Evolutionary conservation across 768 basidiomycete species (phyloP).

Genomic region (Tricholoma sp.): DNA sequence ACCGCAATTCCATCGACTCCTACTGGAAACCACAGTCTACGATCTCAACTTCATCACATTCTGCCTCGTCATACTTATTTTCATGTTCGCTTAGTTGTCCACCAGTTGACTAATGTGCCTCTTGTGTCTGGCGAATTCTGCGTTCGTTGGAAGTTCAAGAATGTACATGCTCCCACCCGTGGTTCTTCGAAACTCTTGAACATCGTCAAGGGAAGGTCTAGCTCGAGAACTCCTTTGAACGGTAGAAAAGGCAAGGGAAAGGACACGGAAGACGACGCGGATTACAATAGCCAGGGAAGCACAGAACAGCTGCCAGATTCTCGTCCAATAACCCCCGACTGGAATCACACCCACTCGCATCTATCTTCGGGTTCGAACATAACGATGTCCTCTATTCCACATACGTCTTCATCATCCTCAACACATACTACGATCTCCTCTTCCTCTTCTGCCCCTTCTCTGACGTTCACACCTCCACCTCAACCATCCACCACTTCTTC

Average conservation of each 20-base stretch:
- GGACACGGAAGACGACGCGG: conserved; percentile 9
- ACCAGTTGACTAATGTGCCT: conserved; percentile 69
- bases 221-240: conserved; percentile 5
- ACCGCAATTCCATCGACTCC: background rate
- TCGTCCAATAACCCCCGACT: too few species aligned
- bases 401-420: conserved; percentile 5
- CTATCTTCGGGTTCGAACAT: too few species aligned
- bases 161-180: conserved; percentile 33
- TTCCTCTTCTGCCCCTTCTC: conserved; percentile 4
- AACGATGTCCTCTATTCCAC: conserved; percentile 8
- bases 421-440: background rate
- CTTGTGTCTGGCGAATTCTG: conserved; percentile 68
- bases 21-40: conserved; percentile 28
- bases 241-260: conserved; percentile 10
- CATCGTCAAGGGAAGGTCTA: conserved; percentile 23
- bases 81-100: conserved; percentile 52
- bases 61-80: conserved; percentile 66
- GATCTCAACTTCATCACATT: conserved; percentile 55
- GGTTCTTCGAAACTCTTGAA: conserved; percentile 29
- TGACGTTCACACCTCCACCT: too few species aligned
- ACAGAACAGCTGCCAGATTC: too few species aligned
- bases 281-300: background rate
- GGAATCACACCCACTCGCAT: background rate
- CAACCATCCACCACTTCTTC: too few species aligned
- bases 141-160: conserved; percentile 69